Percentiles rank a stretch among this genome's conserved stretches.
These are phyloP conservation scores for Salvia rosmarinus DNA, from an alignment of 257 asterid genomes.

Conservation along the genomic window DNA sequence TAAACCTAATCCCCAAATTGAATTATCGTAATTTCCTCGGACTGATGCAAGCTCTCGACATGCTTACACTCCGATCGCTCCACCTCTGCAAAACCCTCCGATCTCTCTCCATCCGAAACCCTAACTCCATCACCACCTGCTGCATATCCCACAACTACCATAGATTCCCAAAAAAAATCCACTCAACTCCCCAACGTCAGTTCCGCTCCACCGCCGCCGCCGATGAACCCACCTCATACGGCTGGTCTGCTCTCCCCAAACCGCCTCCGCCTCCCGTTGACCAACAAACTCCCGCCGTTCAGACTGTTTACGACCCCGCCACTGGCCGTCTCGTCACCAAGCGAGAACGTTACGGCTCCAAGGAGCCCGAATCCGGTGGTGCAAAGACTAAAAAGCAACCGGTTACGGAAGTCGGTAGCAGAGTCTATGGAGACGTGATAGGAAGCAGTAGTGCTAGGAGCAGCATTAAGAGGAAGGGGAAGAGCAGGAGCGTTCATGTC, in stretches of 20 bases:
- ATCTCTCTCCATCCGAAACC: slow-evolving; percentile 33
- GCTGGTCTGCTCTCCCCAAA: slow-evolving; percentile 45
- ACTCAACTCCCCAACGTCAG: slow-evolving; percentile 39
- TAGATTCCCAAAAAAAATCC: slow-evolving; percentile 42
- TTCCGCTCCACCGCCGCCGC: slow-evolving; percentile 41
- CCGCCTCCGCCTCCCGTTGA: slow-evolving; percentile 30
- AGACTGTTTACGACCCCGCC: slow-evolving; percentile 56
- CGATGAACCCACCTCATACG: slow-evolving; percentile 41
- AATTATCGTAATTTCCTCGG: not conserved
- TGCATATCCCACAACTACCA: slow-evolving; percentile 42
- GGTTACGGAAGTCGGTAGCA: slow-evolving; percentile 40
- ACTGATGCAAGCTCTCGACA: slow-evolving; percentile 49
- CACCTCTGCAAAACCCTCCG: slow-evolving; percentile 45
- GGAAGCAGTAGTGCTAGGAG: slow-evolving; percentile 49
- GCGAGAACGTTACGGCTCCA: slow-evolving; percentile 31
- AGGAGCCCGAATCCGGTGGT: slow-evolving; percentile 28
- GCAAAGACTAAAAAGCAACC: slow-evolving; percentile 32
- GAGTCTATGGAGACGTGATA: slow-evolving; percentile 56
- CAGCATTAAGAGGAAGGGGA: slow-evolving; percentile 57
- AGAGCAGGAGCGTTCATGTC: slow-evolving; percentile 61
- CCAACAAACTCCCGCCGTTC: slow-evolving; percentile 38
- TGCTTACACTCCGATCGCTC: slow-evolving; percentile 61
- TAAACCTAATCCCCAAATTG: slow-evolving; percentile 40
- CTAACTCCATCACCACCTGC: slow-evolving; percentile 33
- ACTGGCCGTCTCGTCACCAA: slow-evolving; percentile 54